phyloP scores from a whole-genome alignment of 495 filamentous ascomycete species.

The Penicillium nucicola region DNA sequence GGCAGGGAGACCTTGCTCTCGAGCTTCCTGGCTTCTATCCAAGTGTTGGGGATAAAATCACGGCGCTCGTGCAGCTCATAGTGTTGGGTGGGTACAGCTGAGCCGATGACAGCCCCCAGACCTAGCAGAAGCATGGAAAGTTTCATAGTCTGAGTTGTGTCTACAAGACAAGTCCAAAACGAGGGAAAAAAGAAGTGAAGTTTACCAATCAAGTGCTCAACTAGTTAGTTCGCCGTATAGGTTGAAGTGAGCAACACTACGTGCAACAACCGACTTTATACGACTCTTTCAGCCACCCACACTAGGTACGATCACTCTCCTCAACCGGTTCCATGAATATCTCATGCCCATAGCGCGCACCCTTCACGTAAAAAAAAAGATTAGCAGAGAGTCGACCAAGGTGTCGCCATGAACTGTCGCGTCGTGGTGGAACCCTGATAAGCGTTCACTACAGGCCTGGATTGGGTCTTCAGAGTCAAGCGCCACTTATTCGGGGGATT shows the following conservation, averaged over 20 bases:
- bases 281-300: neutral
- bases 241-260: neutral
- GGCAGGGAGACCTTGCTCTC: constrained; percentile 38
- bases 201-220: no score
- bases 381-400: neutral
- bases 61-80: constrained; percentile 44
- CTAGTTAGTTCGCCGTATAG: neutral
- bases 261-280: constrained; percentile 11
- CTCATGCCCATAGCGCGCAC: neutral
- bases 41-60: constrained; percentile 28
- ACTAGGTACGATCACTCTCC: no score
- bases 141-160: constrained; percentile 25
- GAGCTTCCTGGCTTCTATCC: constrained; percentile 29
- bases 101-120: constrained; percentile 18
- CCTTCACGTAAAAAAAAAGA: neutral
- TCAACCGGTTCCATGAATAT: no score
- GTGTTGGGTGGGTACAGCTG: constrained; percentile 30
- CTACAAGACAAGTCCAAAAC: neutral
- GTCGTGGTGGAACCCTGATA: constrained; percentile 17
- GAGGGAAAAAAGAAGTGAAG: no score
- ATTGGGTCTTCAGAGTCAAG: constrained; percentile 7
- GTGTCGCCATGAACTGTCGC: neutral
- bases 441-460: constrained; percentile 9
- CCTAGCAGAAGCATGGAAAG: constrained; percentile 27
- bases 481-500: neutral